Base-by-base conservation (phyloP, 805 yeast genomes). In the Yamadazyma sp. region DNA sequence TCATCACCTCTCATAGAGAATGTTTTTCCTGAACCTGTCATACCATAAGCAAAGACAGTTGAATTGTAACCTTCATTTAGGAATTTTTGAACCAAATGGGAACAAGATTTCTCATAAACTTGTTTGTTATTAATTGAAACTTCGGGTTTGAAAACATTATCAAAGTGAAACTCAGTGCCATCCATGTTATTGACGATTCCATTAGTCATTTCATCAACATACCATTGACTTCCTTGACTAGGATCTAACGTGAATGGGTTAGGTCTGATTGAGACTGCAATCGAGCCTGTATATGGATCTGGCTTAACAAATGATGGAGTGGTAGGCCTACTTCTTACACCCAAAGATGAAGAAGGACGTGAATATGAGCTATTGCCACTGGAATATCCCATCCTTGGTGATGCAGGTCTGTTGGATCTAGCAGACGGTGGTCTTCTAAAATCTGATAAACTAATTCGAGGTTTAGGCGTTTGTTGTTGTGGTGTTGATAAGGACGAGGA, bases 1-100 rank as follows among this genome's bases (percentile, higher is more conserved):
- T 58, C 66, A 18, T 70, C 65, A 20, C 95, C 96, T 43, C 80
- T 81, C 95, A 87, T 87, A 2, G 95, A 76, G 53, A 75, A 80
- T 0, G 96, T 87, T 57, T 87, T 87, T 8, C 96, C 96, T 1
- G 94, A 82, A 0, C 96, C 96, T 0, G 96, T 87, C 87, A 85
- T 85, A 23, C 96, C 96, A 51, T 87, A 87, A 0, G 98, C 97
- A 56, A 91, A 87, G 1, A 89, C 78, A 0, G 96, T 88, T 11
- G 89, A 89, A 51, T 87, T 87, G 56, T 63, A 89, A 0, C 96
- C 96, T 11, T 79, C 80, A 28, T 56, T 48, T 71, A 70, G 42
- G 75, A 78, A 54, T 70, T 76, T 43, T 52, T 63, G 24, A 71
- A 79, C 56, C 73, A 70, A 23, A 67, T 76, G 46, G 52, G 69